Base-by-base conservation (phyloP, 2,329 filamentous ascomycete species). In the Torrubiella hemipterigena region DNA sequence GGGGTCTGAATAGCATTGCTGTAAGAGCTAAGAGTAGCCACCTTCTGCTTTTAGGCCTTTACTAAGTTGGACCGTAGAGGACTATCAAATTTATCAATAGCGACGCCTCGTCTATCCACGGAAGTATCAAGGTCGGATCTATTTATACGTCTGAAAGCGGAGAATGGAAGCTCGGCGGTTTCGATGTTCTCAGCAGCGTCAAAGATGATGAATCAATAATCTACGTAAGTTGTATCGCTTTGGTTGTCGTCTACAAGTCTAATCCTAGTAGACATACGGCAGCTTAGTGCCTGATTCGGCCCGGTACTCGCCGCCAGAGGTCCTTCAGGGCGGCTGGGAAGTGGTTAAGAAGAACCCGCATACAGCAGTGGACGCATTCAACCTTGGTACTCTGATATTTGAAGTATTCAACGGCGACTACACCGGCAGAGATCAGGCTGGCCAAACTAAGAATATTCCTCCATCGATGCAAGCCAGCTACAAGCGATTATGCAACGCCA, bases 21-120 rank as follows among this genome's bases (percentile, higher is more conserved):
- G 81, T 86, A 67, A 27, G 64, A 37, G 12, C 11, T 86, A 67
- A 27, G 64, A 37, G 12, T 11, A 5, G 2, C 21, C 7, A n/a
- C 27, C 17, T 15, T 17, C 27, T 6, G 6, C 6, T 26, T 14
- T n/a, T 3, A 12, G 14, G 13, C 7, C 11, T 7, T 8, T n/a
- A 6, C 31, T 33, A 29, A 37, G 19, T 21, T 24, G 22, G 7
- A 14, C 7, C n/a, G 3, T 41, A 87, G 77, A 82, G 85, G 51
- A 96, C 91, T 0, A 59, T 96, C 42, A 94, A 91, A 48, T 98
- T 98, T 50, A 84, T 98, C 53, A 98, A 98, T 48, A 77, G 82
- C 29, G 91, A 98, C 42, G 91, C 87, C 4, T 69, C 80, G 3
- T 95, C 87, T 1, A 81, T 98, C 31, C 91, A 98, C 47, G 91